Percentiles rank a stretch among this genome's conserved stretches.
Evolutionary conservation across 1,284 basidiomycete species (phyloP).

Genomic region (Ustilago hordei): DNA sequence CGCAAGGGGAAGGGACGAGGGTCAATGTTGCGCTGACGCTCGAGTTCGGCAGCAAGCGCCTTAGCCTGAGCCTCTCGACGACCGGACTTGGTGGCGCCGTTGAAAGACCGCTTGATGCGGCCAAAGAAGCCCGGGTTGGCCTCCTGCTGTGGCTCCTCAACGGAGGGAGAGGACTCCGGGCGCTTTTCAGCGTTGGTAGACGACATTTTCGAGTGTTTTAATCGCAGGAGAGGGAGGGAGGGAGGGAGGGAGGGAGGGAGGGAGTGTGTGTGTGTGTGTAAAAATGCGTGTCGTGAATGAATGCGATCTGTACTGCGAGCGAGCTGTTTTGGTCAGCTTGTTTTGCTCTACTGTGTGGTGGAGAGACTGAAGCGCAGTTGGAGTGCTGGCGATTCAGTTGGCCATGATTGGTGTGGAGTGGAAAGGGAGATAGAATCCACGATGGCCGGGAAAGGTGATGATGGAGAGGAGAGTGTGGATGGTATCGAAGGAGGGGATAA

Average conservation of each 20-base stretch:
- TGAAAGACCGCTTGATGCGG: constrained; percentile 41
- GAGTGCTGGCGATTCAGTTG: constrained; percentile 16
- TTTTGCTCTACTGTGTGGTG: constrained; percentile 11
- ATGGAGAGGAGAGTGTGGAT: constrained; percentile 1
- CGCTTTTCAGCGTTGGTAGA: constrained; percentile 16
- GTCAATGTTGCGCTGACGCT: constrained; percentile 56
- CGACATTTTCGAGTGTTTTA: constrained; percentile 3
- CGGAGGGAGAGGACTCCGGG: constrained; percentile 3
- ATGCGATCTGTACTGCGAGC: not conserved
- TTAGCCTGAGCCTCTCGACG: constrained; percentile 51
- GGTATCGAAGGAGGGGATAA: not conserved
- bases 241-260: no score
- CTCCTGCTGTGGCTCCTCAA: not conserved
- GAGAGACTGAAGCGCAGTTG: not conserved
- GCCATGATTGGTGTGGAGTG: constrained; percentile 16
- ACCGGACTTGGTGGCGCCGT: constrained; percentile 43
- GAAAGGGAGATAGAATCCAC: not conserved
- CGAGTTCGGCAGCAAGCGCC: constrained; percentile 50
- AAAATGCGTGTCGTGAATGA: not conserved
- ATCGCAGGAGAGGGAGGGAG: no score
- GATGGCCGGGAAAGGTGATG: not conserved
- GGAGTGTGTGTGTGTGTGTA: not conserved
- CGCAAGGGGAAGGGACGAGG: constrained; percentile 68
- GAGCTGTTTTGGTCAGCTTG: not conserved
- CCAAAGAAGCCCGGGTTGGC: constrained; percentile 27